phyloP scores from a whole-genome alignment of 306 rosid genomes.

The Lupinus albus region DNA sequence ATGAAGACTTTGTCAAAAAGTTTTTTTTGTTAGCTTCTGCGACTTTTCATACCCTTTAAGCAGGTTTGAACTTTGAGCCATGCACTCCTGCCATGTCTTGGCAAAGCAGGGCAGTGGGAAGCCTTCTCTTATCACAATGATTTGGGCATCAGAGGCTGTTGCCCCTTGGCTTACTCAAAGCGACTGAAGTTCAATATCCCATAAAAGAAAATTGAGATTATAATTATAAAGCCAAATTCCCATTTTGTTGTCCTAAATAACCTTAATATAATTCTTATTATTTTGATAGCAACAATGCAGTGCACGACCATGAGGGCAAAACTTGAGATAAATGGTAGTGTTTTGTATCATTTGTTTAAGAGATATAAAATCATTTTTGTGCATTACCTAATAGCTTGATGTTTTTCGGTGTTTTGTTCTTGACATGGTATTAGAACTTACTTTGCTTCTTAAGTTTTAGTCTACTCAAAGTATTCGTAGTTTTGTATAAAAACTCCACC shows the following conservation, averaged over 20 bases:
- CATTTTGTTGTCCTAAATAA: not conserved
- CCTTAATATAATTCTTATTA: not conserved
- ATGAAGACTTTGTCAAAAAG: conserved; percentile 18
- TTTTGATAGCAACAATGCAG: conserved; percentile 12
- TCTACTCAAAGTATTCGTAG: conserved; percentile 8
- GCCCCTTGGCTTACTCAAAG: conserved; percentile 17
- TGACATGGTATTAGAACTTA: conserved; percentile 18
- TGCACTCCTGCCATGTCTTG: conserved; percentile 18
- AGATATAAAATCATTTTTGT: conserved; percentile 22
- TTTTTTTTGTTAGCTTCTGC: conserved; percentile 10
- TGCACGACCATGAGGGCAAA: conserved; percentile 1
- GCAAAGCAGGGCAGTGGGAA: conserved; percentile 11
- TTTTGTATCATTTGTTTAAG: conserved; percentile 33
- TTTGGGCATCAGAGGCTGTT: conserved; percentile 28
- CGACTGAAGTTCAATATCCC: conserved; percentile 16
- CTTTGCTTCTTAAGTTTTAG: conserved; percentile 27
- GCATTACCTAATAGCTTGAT: not conserved
- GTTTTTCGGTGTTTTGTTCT: conserved; percentile 22
- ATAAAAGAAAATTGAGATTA: conserved; percentile 1
- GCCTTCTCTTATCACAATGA: conserved; percentile 21
- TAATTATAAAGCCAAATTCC: conserved; percentile 23
- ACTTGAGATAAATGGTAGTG: conserved; percentile 22
- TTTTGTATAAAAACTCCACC: conserved; percentile 20
- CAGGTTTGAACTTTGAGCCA: conserved; percentile 13
- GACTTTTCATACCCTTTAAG: conserved; percentile 7